These are phyloP conservation scores for Kwoniella shandongensis DNA, from an alignment of 768 basidiomycete species.

Conservation along the genomic window DNA sequence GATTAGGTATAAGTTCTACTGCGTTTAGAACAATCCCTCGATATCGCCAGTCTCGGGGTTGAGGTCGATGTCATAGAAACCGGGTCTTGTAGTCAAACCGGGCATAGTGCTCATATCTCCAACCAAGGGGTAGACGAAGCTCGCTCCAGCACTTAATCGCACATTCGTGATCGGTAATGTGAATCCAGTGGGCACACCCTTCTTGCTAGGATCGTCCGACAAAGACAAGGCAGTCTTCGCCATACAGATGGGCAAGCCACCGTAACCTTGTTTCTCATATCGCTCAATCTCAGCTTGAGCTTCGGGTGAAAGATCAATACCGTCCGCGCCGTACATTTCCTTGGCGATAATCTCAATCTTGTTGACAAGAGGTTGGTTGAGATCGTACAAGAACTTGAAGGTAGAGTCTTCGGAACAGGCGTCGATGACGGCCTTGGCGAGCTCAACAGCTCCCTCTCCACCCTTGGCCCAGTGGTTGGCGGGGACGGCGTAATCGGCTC, in stretches of 20 bases:
- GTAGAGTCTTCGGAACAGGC: conserved; percentile 72
- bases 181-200: conserved; percentile 89
- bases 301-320: conserved; percentile 78
- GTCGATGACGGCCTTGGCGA: conserved; percentile 87
- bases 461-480: conserved; percentile 98
- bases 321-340: conserved; percentile 92
- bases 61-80: conserved; percentile 56
- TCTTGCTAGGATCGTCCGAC: conserved; percentile 87
- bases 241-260: conserved; percentile 73
- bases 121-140: conserved; percentile 86
- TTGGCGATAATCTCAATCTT: conserved; percentile 85
- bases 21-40: conserved; percentile 73
- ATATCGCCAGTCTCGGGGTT: conserved; percentile 70
- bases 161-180: conserved; percentile 87
- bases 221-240: conserved; percentile 98
- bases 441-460: conserved; percentile 80
- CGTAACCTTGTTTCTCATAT: conserved; percentile 80
- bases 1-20: conserved; percentile 4
- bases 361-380: conserved; percentile 74
- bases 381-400: conserved; percentile 92
- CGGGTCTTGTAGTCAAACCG: conserved; percentile 86
- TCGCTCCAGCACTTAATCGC: conserved; percentile 84
- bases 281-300: conserved; percentile 83
- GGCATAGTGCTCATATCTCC: conserved; percentile 97
- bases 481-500: conserved; percentile 91